Evolutionary conservation across 2,329 filamentous ascomycete genomes (phyloP).

Genomic region (Fusarium proliferatum): DNA sequence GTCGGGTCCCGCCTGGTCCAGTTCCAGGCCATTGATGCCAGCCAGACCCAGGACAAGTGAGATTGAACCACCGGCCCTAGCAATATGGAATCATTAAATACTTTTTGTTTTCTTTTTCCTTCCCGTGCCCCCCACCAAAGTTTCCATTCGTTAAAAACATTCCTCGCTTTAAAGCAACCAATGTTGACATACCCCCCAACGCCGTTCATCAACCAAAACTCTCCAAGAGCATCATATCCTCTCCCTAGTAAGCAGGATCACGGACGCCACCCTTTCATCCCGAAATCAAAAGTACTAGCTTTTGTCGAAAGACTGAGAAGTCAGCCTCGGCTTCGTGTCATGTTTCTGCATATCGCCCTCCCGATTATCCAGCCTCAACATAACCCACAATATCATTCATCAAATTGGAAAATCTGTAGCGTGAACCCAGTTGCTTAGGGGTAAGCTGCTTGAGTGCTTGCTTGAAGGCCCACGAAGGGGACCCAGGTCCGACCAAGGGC

Average conservation of each 20-base stretch:
- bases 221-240: constrained; percentile 23
- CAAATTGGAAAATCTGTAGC: constrained; percentile 32
- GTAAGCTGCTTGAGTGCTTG: constrained; percentile 44
- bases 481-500: constrained; percentile 59
- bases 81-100: constrained; percentile 30
- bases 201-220: constrained; percentile 38
- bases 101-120: constrained; percentile 33
- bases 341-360: not conserved
- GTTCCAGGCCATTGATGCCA: constrained; percentile 4
- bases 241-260: constrained; percentile 2
- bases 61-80: constrained; percentile 16
- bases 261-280: constrained; percentile 5
- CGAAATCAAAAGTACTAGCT: constrained; percentile 7
- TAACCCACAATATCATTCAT: constrained; percentile 32
- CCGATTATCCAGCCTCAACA: constrained; percentile 17
- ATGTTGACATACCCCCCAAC: constrained; percentile 34
- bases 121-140: constrained; percentile 9
- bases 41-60: constrained; percentile 12
- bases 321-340: not conserved
- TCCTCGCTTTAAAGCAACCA: constrained; percentile 32
- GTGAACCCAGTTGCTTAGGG: constrained; percentile 37
- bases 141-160: constrained; percentile 34
- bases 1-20: not conserved
- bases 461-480: constrained; percentile 48
- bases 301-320: not conserved